phyloP scores from a whole-genome alignment of 2,329 filamentous ascomycete genomes.

The Curvularia spicifera region DNA sequence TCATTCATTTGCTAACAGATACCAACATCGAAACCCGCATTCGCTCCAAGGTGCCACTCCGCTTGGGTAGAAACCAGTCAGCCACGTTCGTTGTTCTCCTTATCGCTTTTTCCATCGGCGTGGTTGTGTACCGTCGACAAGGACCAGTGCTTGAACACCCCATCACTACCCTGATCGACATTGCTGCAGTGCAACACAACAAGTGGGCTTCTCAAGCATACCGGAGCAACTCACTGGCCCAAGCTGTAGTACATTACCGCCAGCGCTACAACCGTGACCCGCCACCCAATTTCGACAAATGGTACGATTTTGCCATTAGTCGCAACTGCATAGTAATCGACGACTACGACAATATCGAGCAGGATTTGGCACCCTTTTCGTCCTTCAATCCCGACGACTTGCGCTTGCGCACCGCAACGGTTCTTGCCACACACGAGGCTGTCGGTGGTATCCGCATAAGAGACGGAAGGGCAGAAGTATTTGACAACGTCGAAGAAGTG shows the following conservation, averaged over 20 bases:
- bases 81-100: conserved; percentile 49
- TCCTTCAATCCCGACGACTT: conserved; percentile 59
- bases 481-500: conserved; percentile 57
- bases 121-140: conserved; percentile 48
- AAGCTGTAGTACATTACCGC: conserved; percentile 60
- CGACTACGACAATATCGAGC: conserved; percentile 65
- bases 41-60: conserved; percentile 38
- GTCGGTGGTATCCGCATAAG: conserved; percentile 64
- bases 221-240: conserved; percentile 55
- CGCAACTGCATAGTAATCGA: conserved; percentile 63
- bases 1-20: conserved; percentile 39
- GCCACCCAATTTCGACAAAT: conserved; percentile 65
- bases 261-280: conserved; percentile 61
- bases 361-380: conserved; percentile 63
- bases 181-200: conserved; percentile 57
- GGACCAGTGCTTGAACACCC: conserved; percentile 58
- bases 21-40: conserved; percentile 39
- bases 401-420: conserved; percentile 59
- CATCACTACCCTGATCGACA: conserved; percentile 61
- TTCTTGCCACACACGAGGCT: conserved; percentile 62
- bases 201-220: conserved; percentile 57
- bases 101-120: conserved; percentile 45
- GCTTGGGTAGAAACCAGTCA: conserved; percentile 42
- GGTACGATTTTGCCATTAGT: conserved; percentile 63
- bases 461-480: conserved; percentile 54